Conservation (phyloP, 805 yeast species). For the Saccharomycopsis sp. region DNA sequence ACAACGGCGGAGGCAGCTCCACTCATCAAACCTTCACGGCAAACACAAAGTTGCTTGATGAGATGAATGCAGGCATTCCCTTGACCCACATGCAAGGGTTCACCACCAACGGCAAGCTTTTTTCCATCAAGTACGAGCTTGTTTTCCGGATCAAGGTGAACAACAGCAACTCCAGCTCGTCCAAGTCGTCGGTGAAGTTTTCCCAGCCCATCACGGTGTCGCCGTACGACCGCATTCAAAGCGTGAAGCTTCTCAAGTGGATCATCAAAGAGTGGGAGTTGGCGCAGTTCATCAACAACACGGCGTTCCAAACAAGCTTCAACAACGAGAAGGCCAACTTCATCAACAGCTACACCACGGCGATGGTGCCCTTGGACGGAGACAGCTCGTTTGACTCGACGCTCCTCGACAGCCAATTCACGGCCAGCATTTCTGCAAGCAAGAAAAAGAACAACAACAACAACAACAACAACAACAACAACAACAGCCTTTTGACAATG, state of each 20-base stretch:
- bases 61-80: constrained; percentile 19
- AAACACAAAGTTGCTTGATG: constrained; percentile 20
- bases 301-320: constrained; percentile 22
- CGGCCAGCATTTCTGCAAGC: background rate
- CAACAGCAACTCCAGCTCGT: constrained; percentile 22
- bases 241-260: constrained; percentile 44
- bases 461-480: background rate
- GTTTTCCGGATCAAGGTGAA: constrained; percentile 39
- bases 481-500: too few species aligned
- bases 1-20: constrained; percentile 22
- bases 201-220: constrained; percentile 45
- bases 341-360: constrained; percentile 12
- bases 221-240: constrained; percentile 41
- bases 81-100: constrained; percentile 34
- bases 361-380: background rate
- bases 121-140: constrained; percentile 43
- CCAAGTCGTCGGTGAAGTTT: constrained; percentile 40
- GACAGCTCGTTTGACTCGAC: background rate
- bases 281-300: constrained; percentile 27
- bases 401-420: background rate
- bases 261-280: constrained; percentile 43
- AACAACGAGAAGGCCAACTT: constrained; percentile 27
- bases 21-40: constrained; percentile 17
- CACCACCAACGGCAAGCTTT: constrained; percentile 43
- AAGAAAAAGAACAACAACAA: constrained; percentile 1